phyloP scores from a whole-genome alignment of 495 filamentous ascomycete species.

The Penicillium cosmopolitanum region DNA sequence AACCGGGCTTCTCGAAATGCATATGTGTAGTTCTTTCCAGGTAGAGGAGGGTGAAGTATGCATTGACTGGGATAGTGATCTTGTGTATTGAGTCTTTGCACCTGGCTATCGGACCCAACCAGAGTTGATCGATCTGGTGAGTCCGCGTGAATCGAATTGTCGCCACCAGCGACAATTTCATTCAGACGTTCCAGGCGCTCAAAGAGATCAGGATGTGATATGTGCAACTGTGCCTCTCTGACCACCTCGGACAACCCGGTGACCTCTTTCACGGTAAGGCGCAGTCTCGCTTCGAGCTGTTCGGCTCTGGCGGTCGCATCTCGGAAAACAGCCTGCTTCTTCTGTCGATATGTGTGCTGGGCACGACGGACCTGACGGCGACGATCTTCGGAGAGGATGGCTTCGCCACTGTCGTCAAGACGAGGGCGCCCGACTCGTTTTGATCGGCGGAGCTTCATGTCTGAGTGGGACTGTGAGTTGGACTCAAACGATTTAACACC shows the following conservation, averaged over 20 bases:
- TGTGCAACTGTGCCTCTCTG: background rate
- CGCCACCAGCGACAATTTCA: background rate
- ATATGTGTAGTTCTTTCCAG: background rate
- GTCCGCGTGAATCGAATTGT: background rate
- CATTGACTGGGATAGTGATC: background rate
- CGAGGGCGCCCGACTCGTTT: background rate
- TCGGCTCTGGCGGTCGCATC: background rate
- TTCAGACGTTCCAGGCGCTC: background rate
- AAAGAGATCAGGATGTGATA: background rate
- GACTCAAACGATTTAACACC: background rate
- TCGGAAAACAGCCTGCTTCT: background rate
- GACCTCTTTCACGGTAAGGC: background rate
- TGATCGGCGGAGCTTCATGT: background rate
- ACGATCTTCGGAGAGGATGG: background rate
- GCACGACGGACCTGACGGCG: slow-evolving; percentile 1
- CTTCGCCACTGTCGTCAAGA: background rate
- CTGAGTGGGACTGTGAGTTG: background rate
- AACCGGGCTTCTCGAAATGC: background rate
- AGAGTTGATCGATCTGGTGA: background rate
- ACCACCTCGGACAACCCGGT: background rate
- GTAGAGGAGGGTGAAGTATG: background rate
- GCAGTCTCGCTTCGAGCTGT: background rate
- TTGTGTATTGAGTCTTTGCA: background rate
- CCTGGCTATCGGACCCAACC: background rate
- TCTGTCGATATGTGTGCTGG: background rate